Base-by-base conservation (phyloP, 2,329 filamentous ascomycete species). In the Diplodia seriata region DNA sequence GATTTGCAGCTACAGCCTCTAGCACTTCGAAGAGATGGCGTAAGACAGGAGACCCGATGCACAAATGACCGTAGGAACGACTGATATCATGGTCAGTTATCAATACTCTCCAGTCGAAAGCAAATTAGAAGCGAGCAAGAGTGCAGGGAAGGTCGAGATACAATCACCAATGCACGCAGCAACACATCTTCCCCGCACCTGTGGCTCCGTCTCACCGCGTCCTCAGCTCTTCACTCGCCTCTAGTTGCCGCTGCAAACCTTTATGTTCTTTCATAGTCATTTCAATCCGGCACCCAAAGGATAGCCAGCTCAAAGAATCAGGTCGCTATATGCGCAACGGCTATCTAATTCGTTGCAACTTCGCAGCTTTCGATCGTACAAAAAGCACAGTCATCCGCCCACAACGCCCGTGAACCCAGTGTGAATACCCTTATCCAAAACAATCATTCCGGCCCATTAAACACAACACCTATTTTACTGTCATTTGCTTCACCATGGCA, bases 381-480 rank as follows among this genome's bases (percentile, higher is more conserved):
- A 51, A 36, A 29, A 51, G 20, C 8, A 11, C 31, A 38, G 11
- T 7, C 40, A 38, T 9, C 59, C 43, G n/a, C 47, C 47, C 31
- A 51, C 14, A 63, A 63, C 59, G 59, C 59, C 59, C 14, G 7
- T 63, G 59, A 51, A 26, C 59, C 59, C 18, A 40, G n/a, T 40
- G 54, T 23, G 54, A 40, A 57, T 50, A 51, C 18, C 59, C 47
- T n/a, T 29, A 38, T n/a, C 47, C 59, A 63, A 53, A 51, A 26
- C 18, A 63, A 51, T 14, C 59, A 38, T 51, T n/a, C 47, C 15
- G 18, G 26, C 36, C 43, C 59, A 38, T 63, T 51, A 29, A 53
- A 14, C 29, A 36, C 29, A 63, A 53, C 59, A 20, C 47, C 43
- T 43, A 36, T 63, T 51, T 51, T 51, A 38, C 59, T 18, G n/a